These are phyloP conservation scores for Medicago lupulina DNA, from an alignment of 306 rosid genomes.

Conservation along the genomic window DNA sequence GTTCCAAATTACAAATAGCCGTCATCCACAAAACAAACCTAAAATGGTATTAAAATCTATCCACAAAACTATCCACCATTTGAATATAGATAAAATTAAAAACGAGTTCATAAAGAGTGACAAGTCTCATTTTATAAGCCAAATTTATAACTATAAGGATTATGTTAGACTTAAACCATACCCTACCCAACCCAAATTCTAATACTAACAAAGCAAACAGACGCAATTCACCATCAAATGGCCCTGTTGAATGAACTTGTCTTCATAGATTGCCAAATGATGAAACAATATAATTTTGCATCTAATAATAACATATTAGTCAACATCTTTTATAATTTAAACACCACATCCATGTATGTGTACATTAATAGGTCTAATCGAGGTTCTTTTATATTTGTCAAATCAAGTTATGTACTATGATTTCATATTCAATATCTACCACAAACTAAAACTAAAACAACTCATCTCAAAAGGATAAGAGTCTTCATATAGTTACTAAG, in stretches of 20 bases:
- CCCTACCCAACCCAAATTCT: neutral
- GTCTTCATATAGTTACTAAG: conserved; percentile 35
- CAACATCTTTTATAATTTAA: neutral
- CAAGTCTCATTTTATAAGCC: no score
- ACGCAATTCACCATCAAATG: neutral
- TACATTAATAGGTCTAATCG: conserved; percentile 18
- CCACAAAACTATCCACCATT: no score
- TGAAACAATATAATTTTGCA: neutral
- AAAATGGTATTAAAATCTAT: no score
- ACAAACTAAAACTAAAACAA: conserved; percentile 39
- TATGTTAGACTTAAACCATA: no score
- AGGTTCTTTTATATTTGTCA: conserved; percentile 30
- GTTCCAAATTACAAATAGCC: neutral
- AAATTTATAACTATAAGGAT: no score
- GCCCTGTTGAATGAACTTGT: conserved; percentile 1
- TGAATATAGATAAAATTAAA: no score
- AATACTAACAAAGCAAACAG: neutral
- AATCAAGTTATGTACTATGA: conserved; percentile 39
- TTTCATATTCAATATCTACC: conserved; percentile 41
- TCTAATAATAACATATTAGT: neutral
- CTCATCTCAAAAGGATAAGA: conserved; percentile 33
- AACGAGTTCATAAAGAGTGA: neutral
- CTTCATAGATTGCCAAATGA: neutral
- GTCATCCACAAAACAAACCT: no score
- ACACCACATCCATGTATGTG: conserved; percentile 1